Conservation (phyloP, 768 basidiomycete species). For the Lactarius indigo region DNA sequence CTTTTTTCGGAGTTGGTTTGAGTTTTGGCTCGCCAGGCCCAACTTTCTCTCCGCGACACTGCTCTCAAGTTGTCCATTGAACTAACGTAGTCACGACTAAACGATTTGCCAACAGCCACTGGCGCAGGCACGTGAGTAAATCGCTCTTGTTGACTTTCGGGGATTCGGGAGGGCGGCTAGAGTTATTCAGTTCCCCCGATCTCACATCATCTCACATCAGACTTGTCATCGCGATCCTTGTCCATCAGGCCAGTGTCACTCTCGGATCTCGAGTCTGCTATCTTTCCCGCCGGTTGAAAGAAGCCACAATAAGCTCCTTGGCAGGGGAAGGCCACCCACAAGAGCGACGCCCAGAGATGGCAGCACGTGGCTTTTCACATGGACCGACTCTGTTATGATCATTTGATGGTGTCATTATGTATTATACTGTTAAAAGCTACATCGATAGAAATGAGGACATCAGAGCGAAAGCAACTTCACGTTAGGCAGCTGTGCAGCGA, state of each 20-base stretch:
- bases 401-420: slow-evolving; percentile 4
- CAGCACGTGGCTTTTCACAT: neutral
- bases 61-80: too few relatives aligned
- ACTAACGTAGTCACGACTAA: neutral
- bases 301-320: neutral
- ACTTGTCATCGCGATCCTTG: neutral
- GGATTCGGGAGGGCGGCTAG: too few relatives aligned
- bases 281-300: neutral
- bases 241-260: neutral
- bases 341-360: too few relatives aligned
- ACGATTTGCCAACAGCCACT: neutral
- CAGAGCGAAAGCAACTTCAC: slow-evolving; percentile 13
- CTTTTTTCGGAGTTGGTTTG: neutral
- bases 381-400: neutral
- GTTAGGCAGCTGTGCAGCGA: slow-evolving; percentile 6
- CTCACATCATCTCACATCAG: neutral
- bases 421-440: slow-evolving; percentile 11
- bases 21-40: neutral
- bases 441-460: slow-evolving; percentile 14
- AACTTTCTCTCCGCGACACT: neutral
- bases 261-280: neutral
- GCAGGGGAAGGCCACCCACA: neutral
- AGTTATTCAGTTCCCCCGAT: too few relatives aligned
- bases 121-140: too few relatives aligned
- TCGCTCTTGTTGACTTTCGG: too few relatives aligned